Evolutionary conservation across 352 stramenopile genomes (phyloP), one percentile per base, ranked within the genome.

Genomic region (Phytophthora citricola): DNA sequence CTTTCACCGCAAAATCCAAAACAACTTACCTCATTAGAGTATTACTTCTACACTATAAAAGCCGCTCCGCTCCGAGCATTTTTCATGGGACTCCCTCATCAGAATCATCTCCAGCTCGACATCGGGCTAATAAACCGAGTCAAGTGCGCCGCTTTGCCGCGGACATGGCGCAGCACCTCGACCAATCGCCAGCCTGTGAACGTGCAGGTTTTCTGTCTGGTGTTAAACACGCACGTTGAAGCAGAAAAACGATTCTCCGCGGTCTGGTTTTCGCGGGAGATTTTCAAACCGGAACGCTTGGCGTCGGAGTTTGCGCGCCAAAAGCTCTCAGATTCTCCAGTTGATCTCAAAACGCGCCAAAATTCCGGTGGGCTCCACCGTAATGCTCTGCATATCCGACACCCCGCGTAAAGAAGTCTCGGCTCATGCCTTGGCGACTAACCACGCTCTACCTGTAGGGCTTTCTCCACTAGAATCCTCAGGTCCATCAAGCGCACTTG

Each of bases 211-310:
- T 46, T 47, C 50, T 62, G 60, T 52, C 58, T 68, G 51, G 41
- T 46, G 60, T 52, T 63, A 68, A 68, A 68, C 41, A 53, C 46
- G 54, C 61, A 64, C 40, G 45, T 69, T 63, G 61, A 63, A 63
- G 54, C 54, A 69, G 44, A 69, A 44, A 63, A 20, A 69, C 44
- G 61, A 58, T 58, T 45, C 20, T 44, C 6, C n/a, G 24, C 39
- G 15, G 5, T 41, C 17, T 14, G 22, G 15, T 49, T 63, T 68
- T 62, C 60, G 41, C 60, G 34, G 60, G 61, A 58, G 20, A 48
- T 63, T 36, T 63, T 64, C 45, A 69, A 64, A 63, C 36, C 56
- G 45, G 34, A 57, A 58, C 15, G 11, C 38, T 54, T 46, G n/a
- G 31, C 5, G 14, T 7, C 31, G n/a, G 5, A 14, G 4, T 2